These are phyloP conservation scores for Syncephalastrum contaminatum DNA, from an alignment of 371 early-diverging fungal species.

Conservation along the genomic window DNA sequence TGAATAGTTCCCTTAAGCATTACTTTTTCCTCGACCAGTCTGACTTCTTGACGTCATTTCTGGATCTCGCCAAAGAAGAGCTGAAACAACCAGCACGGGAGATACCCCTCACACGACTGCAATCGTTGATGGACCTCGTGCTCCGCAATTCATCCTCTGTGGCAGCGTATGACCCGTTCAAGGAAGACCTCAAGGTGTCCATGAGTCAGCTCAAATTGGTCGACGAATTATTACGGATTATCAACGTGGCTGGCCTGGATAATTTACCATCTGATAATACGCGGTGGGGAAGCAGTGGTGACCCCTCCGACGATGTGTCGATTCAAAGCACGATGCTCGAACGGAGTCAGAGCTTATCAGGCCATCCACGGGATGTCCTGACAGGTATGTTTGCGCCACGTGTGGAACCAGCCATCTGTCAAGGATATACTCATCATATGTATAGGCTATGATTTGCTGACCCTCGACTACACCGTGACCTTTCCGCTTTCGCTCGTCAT, in stretches of 20 bases:
- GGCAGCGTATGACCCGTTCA: constrained; percentile 78
- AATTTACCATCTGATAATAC: constrained; percentile 11
- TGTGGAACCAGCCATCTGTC: background rate
- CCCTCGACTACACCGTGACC: constrained; percentile 70
- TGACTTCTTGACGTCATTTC: constrained; percentile 91
- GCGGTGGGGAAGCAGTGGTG: constrained; percentile 12
- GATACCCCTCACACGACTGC: constrained; percentile 72
- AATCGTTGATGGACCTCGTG: constrained; percentile 84
- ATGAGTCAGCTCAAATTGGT: constrained; percentile 63
- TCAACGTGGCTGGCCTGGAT: constrained; percentile 50
- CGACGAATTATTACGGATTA: constrained; percentile 71
- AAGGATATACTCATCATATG: background rate
- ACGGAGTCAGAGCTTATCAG: constrained; percentile 25
- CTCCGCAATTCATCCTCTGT: constrained; percentile 85
- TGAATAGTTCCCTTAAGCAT: constrained; percentile 81
- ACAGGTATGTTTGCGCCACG: constrained; percentile 15
- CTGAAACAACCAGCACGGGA: constrained; percentile 66
- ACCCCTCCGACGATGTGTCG: constrained; percentile 2
- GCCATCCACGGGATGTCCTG: constrained; percentile 17
- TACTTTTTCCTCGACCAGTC: constrained; percentile 92
- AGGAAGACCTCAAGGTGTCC: constrained; percentile 80
- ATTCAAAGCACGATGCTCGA: constrained; percentile 16
- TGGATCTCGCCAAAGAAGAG: constrained; percentile 82
- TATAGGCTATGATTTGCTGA: constrained; percentile 76
- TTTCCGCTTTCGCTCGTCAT: constrained; percentile 92